Evolutionary conservation across 345 rosid genomes (phyloP).

Genomic region (Brassica nigra): DNA sequence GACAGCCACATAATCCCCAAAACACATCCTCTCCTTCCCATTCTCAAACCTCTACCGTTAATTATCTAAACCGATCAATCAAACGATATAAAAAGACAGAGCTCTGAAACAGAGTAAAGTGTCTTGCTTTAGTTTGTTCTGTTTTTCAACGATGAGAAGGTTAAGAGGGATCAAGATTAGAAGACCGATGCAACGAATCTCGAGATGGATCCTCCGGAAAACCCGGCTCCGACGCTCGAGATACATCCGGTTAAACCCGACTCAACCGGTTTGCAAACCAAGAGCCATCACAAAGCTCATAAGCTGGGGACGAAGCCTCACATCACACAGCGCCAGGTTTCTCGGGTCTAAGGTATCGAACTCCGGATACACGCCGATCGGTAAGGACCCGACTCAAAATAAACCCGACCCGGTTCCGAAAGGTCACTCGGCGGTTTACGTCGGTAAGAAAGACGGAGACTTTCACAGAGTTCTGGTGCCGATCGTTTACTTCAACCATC

Average conservation of each 20-base stretch:
- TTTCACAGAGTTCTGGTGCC: conserved; percentile 82
- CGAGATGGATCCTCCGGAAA: conserved; percentile 52
- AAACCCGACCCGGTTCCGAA: conserved; percentile 59
- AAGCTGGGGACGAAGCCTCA: conserved; percentile 65
- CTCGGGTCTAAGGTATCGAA: conserved; percentile 44
- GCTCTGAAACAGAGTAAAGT: conserved; percentile 3
- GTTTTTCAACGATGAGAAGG: conserved; percentile 21
- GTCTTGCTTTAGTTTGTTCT: neutral
- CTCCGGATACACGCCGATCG: conserved; percentile 52
- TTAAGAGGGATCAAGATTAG: conserved; percentile 61
- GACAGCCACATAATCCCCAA: conserved; percentile 23
- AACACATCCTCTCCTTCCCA: neutral
- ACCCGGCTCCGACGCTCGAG: conserved; percentile 17
- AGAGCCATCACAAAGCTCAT: conserved; percentile 56
- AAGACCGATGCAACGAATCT: conserved; percentile 51
- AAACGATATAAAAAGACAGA: neutral
- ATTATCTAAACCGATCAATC: neutral
- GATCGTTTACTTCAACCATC: conserved; percentile 85
- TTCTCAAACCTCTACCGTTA: neutral
- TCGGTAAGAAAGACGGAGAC: conserved; percentile 78
- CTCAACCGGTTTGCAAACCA: conserved; percentile 26
- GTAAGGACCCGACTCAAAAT: conserved; percentile 29
- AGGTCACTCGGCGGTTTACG: conserved; percentile 83
- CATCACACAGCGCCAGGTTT: conserved; percentile 52
- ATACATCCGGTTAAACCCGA: conserved; percentile 28